A percentile compares a stretch with the other conserved stretches of the same genome.
These are phyloP conservation scores for Bipolaris zeicola DNA, from an alignment of 2,329 filamentous ascomycete genomes.

Conservation along the genomic window DNA sequence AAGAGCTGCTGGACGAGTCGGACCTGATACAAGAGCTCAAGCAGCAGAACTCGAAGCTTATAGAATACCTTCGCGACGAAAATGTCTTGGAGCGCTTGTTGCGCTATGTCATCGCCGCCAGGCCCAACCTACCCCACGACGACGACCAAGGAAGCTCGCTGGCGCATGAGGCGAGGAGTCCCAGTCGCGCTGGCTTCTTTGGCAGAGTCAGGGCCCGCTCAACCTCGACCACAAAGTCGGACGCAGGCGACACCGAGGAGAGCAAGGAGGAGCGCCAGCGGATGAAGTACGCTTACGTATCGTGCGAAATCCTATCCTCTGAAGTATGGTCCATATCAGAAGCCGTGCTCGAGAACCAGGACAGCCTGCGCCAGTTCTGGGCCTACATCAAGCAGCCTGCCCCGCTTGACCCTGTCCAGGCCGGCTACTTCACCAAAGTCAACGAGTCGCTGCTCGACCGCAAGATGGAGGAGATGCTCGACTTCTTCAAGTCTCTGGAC, in stretches of 20 bases:
- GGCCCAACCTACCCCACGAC: constrained; percentile 51
- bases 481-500: constrained; percentile 82
- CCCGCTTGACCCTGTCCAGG: constrained; percentile 88
- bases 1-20: constrained; percentile 94
- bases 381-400: constrained; percentile 81
- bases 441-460: constrained; percentile 97
- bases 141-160: constrained; percentile 52
- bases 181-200: constrained; percentile 52
- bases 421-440: constrained; percentile 98
- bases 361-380: constrained; percentile 85
- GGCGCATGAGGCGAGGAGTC: constrained; percentile 47
- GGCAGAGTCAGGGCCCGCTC: constrained; percentile 53
- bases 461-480: constrained; percentile 97
- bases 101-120: constrained; percentile 87
- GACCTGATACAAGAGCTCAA: constrained; percentile 98
- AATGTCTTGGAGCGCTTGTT: constrained; percentile 82
- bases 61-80: constrained; percentile 92
- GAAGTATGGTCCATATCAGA: constrained; percentile 98
- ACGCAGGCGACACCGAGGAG: constrained; percentile 53
- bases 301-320: constrained; percentile 90
- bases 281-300: constrained; percentile 90
- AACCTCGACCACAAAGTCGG: constrained; percentile 51
- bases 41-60: constrained; percentile 95
- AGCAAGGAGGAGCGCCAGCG: constrained; percentile 89
- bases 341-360: constrained; percentile 82